phyloP scores from a whole-genome alignment of 495 filamentous ascomycete genomes.

The Xylaria palmicola region DNA sequence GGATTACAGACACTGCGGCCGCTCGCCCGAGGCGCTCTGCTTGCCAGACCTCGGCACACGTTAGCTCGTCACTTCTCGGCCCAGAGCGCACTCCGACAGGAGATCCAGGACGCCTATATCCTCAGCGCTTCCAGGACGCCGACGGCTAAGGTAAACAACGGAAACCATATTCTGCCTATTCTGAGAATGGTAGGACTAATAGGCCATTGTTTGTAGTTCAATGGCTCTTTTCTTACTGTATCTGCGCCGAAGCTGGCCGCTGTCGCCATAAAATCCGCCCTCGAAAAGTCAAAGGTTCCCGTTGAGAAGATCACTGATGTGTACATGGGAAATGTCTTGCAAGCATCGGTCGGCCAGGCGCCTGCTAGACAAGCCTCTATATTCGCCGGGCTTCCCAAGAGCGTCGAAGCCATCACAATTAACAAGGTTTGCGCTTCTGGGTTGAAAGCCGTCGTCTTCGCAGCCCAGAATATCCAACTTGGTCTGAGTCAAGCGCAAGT shows the following conservation, averaged over 20 bases:
- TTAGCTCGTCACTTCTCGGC: conserved; percentile 66
- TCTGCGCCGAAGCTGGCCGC: conserved; percentile 84
- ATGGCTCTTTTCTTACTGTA: conserved; percentile 79
- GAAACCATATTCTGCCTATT: not conserved
- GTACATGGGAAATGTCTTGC: conserved; percentile 97
- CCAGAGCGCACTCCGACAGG: conserved; percentile 55
- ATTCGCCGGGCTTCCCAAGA: conserved; percentile 76
- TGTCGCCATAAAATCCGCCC: conserved; percentile 82
- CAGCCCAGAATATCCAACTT: conserved; percentile 91
- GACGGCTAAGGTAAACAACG: conserved; percentile 67
- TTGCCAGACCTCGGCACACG: conserved; percentile 43
- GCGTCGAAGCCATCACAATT: conserved; percentile 82
- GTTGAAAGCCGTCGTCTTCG: conserved; percentile 84
- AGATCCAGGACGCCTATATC: conserved; percentile 89
- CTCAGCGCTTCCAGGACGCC: conserved; percentile 84
- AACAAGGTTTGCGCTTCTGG: conserved; percentile 98
- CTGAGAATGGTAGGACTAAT: conserved; percentile 15
- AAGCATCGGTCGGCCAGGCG: conserved; percentile 79
- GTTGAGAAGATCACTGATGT: conserved; percentile 77
- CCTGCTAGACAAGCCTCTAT: conserved; percentile 89
- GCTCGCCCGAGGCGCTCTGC: conserved; percentile 9
- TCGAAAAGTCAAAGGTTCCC: conserved; percentile 79
- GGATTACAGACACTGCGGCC: conserved; percentile 13
- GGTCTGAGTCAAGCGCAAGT: conserved; percentile 83
- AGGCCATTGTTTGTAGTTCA: conserved; percentile 63